Evolutionary conservation across 2,329 filamentous ascomycete species (phyloP), one percentile per base, ranked within the genome.

Genomic region (Cryphonectria parasitica): DNA sequence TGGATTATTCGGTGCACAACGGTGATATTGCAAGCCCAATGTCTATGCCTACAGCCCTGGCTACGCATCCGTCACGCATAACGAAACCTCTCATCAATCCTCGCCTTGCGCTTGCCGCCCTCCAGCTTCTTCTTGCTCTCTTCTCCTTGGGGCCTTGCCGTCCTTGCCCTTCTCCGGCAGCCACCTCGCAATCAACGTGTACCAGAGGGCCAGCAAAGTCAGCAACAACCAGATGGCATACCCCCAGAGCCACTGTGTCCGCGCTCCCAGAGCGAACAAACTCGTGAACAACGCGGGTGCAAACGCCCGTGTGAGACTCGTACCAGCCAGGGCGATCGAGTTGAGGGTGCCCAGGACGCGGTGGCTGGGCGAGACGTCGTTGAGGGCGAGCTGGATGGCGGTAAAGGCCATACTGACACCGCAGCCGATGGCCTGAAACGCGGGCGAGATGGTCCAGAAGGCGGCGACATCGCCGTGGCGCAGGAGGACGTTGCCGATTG

Each of bases 321-420:
- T 80, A 0, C 89, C 76, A 0, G 91, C 91, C 70, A 95, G 81
- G 0, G 88, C 86, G 0, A 93, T 75, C 0, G 90, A 90, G 75
- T 95, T 95, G 39, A 96, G 81, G 0, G 89, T 93, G 0, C 90
- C 92, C 13, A 95, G 82, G 0, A 89, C 86, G 58, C 84, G 82
- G 1, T 88, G 85, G 13, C 85, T 88, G 0, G 93, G 93, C 0
- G 90, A 86, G 2, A 92, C 87, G 70, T 95, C 91, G 78, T 95
- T 95, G 43, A 95, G 77, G 0, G 89, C 89, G 11, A 95, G 88
- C 82, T 95, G 92, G 0, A 90, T 85, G 1, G 85, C 89, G 0
- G 91, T 94, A 76, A 91, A 92, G 1, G 86, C 83, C 91, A 93
- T 93, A 64, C 85, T 85, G 0, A 92, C 87, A 1, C 89, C 89